Base-by-base conservation (phyloP, 164 flowering plant species). In the Hamamelis virginiana region DNA sequence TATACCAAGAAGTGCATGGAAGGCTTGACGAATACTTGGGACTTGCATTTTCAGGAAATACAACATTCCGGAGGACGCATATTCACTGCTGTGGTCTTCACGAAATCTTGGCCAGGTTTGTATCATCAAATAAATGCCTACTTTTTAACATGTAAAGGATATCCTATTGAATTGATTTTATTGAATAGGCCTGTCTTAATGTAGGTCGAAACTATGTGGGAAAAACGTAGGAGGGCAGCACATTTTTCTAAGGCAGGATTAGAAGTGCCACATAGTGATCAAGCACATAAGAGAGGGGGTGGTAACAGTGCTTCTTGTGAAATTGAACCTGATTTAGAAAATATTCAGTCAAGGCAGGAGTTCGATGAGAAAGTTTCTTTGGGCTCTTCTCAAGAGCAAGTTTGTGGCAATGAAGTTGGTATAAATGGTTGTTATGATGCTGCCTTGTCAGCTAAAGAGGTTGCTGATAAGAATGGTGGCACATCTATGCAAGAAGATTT, bases 51-150 rank as follows among this genome's bases (percentile, higher is more conserved):
- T 55, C 76, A 94, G 98, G 87, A 85, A 85, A 77, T 79, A 89
- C 74, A 84, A 85, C 74, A 84, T 94, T 53, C 72, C 65, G n/a
- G 92, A 89, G 51, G 82, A 81, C 69, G 84, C 80, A 26, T 75
- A 75, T 77, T 70, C 85, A 50, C 85, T 92, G 64, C 72, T 95
- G 71, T 75, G 33, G 65, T 86, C 97, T 26, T 84, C 97, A 38
- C 77, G 75, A 59, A 85, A 77, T 47, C 84, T 92, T 65, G 92
- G 94, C 15, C 87, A 85, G 92, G 98, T 91, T 61, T 70, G 90
- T 84, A 69, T 58, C 22, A 6, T 33, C 59, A 26, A 46, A 28
- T 13, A 23, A 3, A 23, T 48, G 64, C 56, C n/a, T 62, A 23
- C 16, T 61, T 66, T 55, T 53, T 23, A 45, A n/a, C 4, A 38